Base-by-base conservation (phyloP, 768 basidiomycete genomes). In the Rhizopogon vinicolor region DNA sequence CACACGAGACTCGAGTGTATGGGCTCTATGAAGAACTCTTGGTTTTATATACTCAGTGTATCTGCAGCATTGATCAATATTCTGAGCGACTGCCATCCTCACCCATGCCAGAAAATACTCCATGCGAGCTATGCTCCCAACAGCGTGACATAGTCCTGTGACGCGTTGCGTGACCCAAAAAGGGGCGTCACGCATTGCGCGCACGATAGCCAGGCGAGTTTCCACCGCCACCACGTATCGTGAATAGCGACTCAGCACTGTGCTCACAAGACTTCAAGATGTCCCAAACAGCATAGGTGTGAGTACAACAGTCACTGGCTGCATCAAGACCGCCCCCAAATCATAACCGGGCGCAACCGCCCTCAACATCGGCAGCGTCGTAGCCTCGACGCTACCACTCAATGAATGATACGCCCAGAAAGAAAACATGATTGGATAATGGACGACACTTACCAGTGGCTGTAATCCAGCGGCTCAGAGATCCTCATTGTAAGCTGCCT, bases 161-260 rank as follows among this genome's bases (percentile, higher is more conserved):
- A 33, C 35, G 52, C 25, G 45, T 42, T n/a, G 39, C 19, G 31
- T 49, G 52, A 41, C 44, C 25, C 12, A 44, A 54, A 50, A 54
- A 54, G 56, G 56, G 56, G 52, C 18, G n/a, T 57, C 56, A 53
- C 41, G 41, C 35, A 28, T n/a, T 28, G 19, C 29, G 16, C 19
- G 44, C 46, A 51, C 46, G 18, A 40, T 33, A 33, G 14, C n/a
- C 31, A 56, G 56, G 56, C 56, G 22, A 57, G 56, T 57, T 35
- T 44, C 31, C 49, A 54, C 39, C 44, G 40, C 52, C 52, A 42
- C 48, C 56, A 57, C 40, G 40, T 37, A 25, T 29, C 41, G 14
- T 44, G 40, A 37, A 41, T 33, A 19, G 41, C 35, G 25, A 54
- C 56, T 57, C 52, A 54, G 44, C 52, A 22, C 52, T 57, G 52